Conservation (phyloP, 805 yeast species). For the Phaffomyces opuntiae region DNA sequence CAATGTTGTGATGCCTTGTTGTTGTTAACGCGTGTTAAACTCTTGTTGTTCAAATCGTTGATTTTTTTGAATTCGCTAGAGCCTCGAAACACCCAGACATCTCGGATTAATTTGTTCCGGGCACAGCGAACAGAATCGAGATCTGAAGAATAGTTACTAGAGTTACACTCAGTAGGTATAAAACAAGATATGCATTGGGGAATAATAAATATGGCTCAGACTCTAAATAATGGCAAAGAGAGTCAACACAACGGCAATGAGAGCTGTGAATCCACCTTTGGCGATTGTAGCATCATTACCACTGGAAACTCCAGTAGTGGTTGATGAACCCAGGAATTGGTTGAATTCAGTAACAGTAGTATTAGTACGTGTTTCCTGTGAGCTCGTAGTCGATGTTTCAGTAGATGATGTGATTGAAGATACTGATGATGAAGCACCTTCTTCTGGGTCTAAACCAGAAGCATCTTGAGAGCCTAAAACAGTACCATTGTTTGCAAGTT, state of each 20-base stretch:
- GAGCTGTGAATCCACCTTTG: background rate
- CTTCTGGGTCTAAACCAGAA: constrained; percentile 56
- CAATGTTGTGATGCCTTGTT: background rate
- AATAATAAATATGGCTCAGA: background rate
- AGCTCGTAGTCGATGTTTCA: background rate
- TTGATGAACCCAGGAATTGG: constrained; percentile 1
- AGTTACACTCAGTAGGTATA: background rate
- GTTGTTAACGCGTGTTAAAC: constrained; percentile 11
- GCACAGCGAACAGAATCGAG: background rate
- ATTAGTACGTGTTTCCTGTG: background rate
- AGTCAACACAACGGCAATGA: background rate
- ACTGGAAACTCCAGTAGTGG: background rate
- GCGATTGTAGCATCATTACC: background rate
- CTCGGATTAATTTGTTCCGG: background rate
- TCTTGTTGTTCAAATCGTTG: constrained; percentile 5
- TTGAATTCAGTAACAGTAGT: constrained; percentile 1
- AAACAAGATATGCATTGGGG: background rate
- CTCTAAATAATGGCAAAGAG: background rate
- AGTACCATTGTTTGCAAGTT: constrained; percentile 57
- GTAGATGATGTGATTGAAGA: constrained; percentile 12
- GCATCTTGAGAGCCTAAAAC: constrained; percentile 53
- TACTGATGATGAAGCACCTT: constrained; percentile 16
- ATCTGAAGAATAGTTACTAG: too few species aligned
- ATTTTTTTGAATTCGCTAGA: background rate
- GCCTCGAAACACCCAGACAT: constrained; percentile 1